Conservation (phyloP, 2,329 filamentous ascomycete species). For the Talaromyces pinophilus region DNA sequence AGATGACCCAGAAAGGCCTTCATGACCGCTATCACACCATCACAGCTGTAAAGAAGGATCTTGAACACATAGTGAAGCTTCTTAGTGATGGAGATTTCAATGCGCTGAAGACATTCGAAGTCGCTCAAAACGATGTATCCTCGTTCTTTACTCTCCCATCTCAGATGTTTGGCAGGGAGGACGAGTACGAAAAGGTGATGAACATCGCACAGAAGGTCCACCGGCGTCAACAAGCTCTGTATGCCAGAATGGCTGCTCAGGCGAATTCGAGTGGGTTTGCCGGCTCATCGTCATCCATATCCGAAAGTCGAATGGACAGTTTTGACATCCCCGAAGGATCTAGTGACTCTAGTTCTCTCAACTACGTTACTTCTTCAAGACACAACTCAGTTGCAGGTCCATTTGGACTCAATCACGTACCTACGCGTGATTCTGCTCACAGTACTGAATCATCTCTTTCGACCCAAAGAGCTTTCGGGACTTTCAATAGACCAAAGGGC, state of each 20-base stretch:
- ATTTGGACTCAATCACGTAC: slow-evolving; percentile 33
- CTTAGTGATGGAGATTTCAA: slow-evolving; percentile 72
- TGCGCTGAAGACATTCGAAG: slow-evolving; percentile 70
- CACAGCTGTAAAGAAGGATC: slow-evolving; percentile 79
- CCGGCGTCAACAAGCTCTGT: slow-evolving; percentile 57
- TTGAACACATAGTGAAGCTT: slow-evolving; percentile 71
- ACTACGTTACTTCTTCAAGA: slow-evolving; percentile 38
- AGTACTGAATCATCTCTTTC: slow-evolving; percentile 39
- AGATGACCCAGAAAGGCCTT: slow-evolving; percentile 87
- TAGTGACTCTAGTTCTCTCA: slow-evolving; percentile 54
- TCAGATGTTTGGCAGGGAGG: slow-evolving; percentile 74
- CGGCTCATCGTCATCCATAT: slow-evolving; percentile 56
- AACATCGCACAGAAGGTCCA: slow-evolving; percentile 76
- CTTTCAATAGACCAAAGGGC: slow-evolving; percentile 36
- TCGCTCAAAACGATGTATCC: slow-evolving; percentile 83
- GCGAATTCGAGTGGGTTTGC: slow-evolving; percentile 45
- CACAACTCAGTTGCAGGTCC: slow-evolving; percentile 40
- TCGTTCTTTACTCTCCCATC: slow-evolving; percentile 88
- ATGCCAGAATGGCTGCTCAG: slow-evolving; percentile 36
- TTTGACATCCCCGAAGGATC: slow-evolving; percentile 56
- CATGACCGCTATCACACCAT: slow-evolving; percentile 87
- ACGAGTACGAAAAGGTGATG: slow-evolving; percentile 70
- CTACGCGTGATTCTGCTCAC: slow-evolving; percentile 39
- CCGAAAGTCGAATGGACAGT: slow-evolving; percentile 52
- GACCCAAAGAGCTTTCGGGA: slow-evolving; percentile 33